Evolutionary conservation across 2,329 filamentous ascomycete genomes (phyloP).

Genomic region (Clarireedia sp.): DNA sequence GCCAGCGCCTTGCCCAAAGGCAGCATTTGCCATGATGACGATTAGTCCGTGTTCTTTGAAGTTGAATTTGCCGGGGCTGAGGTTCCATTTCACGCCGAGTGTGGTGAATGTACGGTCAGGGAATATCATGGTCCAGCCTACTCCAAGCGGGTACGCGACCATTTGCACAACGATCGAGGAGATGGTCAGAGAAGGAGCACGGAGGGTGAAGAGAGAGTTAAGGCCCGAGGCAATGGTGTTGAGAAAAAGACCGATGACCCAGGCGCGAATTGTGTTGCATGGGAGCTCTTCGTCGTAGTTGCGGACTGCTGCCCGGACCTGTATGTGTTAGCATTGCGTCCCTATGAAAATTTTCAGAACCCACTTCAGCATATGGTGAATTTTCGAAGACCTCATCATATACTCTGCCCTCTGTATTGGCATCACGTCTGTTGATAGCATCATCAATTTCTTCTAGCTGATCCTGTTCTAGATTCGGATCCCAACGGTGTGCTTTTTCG

Average conservation of each 20-base stretch:
- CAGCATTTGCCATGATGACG: conserved; percentile 46
- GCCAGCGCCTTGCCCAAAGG: conserved; percentile 32
- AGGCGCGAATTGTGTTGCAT: conserved; percentile 58
- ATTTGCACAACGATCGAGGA: conserved; percentile 24
- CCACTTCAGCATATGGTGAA: conserved; percentile 14
- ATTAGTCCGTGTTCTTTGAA: conserved; percentile 64
- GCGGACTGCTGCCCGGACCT: conserved; percentile 15
- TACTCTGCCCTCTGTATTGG: conserved; percentile 8
- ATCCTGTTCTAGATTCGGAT: conserved; percentile 14
- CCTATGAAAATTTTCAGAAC: neutral
- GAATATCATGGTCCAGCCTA: conserved; percentile 31
- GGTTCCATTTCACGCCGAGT: conserved; percentile 30
- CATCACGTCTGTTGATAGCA: conserved; percentile 12
- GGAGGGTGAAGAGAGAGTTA: conserved; percentile 27
- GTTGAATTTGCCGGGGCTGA: conserved; percentile 61
- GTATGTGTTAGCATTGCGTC: neutral
- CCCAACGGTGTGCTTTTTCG: conserved; percentile 15
- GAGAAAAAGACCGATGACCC: conserved; percentile 39
- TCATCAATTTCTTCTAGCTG: conserved; percentile 15
- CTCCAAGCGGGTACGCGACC: conserved; percentile 40
- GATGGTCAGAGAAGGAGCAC: conserved; percentile 35
- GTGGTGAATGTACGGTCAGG: conserved; percentile 22
- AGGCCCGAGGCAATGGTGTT: conserved; percentile 17
- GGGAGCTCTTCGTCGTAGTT: conserved; percentile 53
- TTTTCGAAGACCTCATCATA: conserved; percentile 17